Evolutionary conservation across 1,284 basidiomycete genomes (phyloP).

Genomic region (Anthracocystis panici-leucophaei): DNA sequence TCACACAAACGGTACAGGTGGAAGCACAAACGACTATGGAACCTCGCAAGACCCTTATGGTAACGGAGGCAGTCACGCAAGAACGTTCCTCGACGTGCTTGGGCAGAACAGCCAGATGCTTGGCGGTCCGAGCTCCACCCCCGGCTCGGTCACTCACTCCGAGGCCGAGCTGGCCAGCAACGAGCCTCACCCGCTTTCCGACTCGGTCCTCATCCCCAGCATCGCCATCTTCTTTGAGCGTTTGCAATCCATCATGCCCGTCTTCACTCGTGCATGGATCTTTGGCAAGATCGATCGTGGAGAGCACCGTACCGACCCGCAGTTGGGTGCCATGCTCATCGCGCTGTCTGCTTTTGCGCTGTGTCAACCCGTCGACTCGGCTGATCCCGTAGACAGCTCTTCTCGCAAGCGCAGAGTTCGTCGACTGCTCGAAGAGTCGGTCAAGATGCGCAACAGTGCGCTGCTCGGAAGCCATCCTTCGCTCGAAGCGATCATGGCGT

Average conservation of each 20-base stretch:
- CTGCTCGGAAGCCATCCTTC: constrained; percentile 53
- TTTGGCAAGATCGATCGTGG: constrained; percentile 58
- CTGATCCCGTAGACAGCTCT: constrained; percentile 45
- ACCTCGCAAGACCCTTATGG: constrained; percentile 17
- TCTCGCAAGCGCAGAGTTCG: constrained; percentile 42
- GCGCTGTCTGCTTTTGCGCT: constrained; percentile 61
- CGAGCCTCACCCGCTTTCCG: constrained; percentile 54
- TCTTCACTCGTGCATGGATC: constrained; percentile 63
- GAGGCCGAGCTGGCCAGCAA: constrained; percentile 22
- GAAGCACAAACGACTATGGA: constrained; percentile 7
- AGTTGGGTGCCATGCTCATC: constrained; percentile 65
- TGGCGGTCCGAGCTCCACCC: constrained; percentile 29
- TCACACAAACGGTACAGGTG: constrained; percentile 11
- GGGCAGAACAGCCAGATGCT: constrained; percentile 41
- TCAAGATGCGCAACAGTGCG: constrained; percentile 51
- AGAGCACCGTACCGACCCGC: constrained; percentile 60
- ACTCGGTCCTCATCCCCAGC: constrained; percentile 59
- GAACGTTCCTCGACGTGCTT: constrained; percentile 50
- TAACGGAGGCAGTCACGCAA: constrained; percentile 18
- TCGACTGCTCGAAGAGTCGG: constrained; percentile 49
- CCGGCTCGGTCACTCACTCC: constrained; percentile 36
- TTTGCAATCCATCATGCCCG: constrained; percentile 66
- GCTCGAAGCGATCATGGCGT: constrained; percentile 52
- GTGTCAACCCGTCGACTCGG: constrained; percentile 54
- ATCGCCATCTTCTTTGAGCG: constrained; percentile 67